A percentile compares a stretch with the other conserved stretches of the same genome.
These are phyloP conservation scores for Clohesyomyces aquaticus DNA, from an alignment of 495 filamentous ascomycete genomes.

Conservation along the genomic window DNA sequence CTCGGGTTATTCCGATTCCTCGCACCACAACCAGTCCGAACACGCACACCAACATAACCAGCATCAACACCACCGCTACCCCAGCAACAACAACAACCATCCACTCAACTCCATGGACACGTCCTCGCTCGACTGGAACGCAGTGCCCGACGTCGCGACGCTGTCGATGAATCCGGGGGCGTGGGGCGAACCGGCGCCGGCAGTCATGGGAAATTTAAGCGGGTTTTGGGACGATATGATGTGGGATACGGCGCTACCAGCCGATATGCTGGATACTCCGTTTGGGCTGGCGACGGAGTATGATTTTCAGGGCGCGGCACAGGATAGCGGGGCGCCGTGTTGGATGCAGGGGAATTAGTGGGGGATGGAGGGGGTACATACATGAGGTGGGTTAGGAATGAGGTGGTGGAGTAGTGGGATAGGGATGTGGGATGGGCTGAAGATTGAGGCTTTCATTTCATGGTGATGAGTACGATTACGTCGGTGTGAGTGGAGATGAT, in stretches of 20 bases:
- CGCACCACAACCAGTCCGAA: neutral
- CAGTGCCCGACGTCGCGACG: constrained; percentile 23
- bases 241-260: constrained; percentile 45
- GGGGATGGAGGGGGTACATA: too few species aligned
- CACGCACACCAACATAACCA: constrained; percentile 2
- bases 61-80: neutral
- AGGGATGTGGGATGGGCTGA: too few species aligned
- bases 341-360: constrained; percentile 38
- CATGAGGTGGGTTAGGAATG: too few species aligned
- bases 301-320: constrained; percentile 35
- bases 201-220: constrained; percentile 28
- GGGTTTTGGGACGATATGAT: constrained; percentile 48
- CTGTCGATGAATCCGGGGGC: constrained; percentile 25
- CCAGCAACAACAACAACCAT: constrained; percentile 5
- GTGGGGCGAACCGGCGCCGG: constrained; percentile 26
- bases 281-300: constrained; percentile 33
- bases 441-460: too few species aligned
- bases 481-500: too few species aligned
- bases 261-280: constrained; percentile 39
- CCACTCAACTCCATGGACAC: neutral
- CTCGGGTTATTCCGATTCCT: neutral
- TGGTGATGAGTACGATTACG: too few species aligned
- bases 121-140: constrained; percentile 24
- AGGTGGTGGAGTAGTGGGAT: too few species aligned
- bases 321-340: constrained; percentile 31